A percentile compares a stretch with the other conserved stretches of the same genome.
Conservation (phyloP, 163 green algal genomes). For the Chloromonas sp. region DNA sequence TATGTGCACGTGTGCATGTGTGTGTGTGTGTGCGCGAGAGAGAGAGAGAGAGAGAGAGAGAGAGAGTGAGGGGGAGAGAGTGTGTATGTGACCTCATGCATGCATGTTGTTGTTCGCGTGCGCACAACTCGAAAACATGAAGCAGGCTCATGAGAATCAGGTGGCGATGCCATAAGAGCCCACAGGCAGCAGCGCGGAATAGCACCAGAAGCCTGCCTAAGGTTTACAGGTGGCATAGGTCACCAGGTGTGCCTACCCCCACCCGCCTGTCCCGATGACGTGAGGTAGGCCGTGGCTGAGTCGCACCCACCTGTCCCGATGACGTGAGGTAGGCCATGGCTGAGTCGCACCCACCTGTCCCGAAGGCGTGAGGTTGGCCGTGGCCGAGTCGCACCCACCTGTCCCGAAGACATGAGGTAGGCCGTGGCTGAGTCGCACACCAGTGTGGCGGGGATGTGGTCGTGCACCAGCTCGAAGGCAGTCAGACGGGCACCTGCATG, state of each 20-base stretch:
- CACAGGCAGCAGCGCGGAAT: too few species aligned
- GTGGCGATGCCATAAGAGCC: too few species aligned
- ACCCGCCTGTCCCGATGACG: not conserved
- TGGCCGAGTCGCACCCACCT: conserved; percentile 36
- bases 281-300: not conserved
- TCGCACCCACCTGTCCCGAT: conserved; percentile 42
- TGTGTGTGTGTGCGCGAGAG: not conserved
- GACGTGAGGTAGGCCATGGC: conserved; percentile 79
- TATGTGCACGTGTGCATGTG: not conserved
- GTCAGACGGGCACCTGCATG: conserved; percentile 79
- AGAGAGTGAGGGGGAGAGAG: not conserved
- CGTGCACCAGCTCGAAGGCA: conserved; percentile 90
- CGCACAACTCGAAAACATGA: too few species aligned
- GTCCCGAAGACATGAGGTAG: conserved; percentile 66
- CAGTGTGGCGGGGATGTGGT: conserved; percentile 84
- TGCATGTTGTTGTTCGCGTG: too few species aligned
- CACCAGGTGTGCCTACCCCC: too few species aligned
- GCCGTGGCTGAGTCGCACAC: conserved; percentile 86
- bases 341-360: conserved; percentile 68
- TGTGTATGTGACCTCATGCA: not conserved
- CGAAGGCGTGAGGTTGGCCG: not conserved
- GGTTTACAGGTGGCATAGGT: too few species aligned
- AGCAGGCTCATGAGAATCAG: too few species aligned
- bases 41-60: too few species aligned
- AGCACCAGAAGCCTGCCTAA: too few species aligned